These are phyloP conservation scores for Colletotrichum somersetense DNA, from an alignment of 2,329 filamentous ascomycete genomes.

Conservation along the genomic window DNA sequence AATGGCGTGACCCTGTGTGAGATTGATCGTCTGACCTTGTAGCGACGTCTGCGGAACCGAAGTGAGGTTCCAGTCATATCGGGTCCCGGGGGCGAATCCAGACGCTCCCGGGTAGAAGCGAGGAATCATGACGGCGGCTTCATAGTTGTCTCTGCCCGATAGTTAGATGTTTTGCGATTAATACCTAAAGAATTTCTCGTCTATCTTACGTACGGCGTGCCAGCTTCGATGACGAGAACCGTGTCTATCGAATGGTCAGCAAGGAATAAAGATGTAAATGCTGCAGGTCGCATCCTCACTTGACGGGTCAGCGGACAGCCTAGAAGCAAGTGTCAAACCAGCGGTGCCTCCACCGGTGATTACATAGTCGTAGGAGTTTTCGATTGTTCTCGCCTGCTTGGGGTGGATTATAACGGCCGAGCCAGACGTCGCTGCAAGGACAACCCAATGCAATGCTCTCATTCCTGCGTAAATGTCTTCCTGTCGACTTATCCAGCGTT, in stretches of 20 bases:
- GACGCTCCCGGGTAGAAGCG: constrained; percentile 28
- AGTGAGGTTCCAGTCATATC: constrained; percentile 55
- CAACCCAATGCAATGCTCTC: background rate
- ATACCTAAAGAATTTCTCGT: accelerated
- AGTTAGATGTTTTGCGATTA: background rate
- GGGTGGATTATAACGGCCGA: background rate
- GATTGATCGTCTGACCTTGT: constrained; percentile 52
- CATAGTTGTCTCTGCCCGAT: constrained; percentile 24
- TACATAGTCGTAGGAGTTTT: constrained; percentile 47
- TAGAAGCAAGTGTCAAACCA: constrained; percentile 51
- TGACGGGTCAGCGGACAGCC: constrained; percentile 39
- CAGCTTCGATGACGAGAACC: constrained; percentile 43
- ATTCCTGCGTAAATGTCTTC: background rate
- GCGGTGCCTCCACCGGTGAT: constrained; percentile 51
- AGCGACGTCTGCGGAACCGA: constrained; percentile 54
- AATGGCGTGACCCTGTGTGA: constrained; percentile 58
- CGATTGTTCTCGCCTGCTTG: background rate
- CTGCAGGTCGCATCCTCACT: background rate
- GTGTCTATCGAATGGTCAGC: constrained; percentile 12
- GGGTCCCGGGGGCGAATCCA: constrained; percentile 43
- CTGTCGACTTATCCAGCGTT: background rate
- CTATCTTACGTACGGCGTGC: constrained; percentile 32
- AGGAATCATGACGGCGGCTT: constrained; percentile 34
- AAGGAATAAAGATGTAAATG: background rate
- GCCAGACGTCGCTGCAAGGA: background rate